These are phyloP conservation scores for Stentor roeselii DNA, from an alignment of 73 alveolate species.

Conservation along the genomic window DNA sequence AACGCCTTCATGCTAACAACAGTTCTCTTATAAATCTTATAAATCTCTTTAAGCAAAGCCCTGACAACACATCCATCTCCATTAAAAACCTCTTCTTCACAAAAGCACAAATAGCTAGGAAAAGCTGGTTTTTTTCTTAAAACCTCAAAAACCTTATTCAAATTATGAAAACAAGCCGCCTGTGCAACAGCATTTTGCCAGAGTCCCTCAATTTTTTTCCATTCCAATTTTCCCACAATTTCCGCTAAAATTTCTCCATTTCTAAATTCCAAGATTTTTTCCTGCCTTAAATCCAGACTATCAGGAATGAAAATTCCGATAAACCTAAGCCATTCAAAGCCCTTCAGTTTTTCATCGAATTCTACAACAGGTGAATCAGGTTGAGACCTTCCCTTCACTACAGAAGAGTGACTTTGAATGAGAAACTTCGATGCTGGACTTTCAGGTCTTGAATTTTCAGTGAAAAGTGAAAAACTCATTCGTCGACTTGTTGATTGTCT, in stretches of 20 bases:
- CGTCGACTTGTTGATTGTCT: neutral
- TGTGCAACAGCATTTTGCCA: neutral
- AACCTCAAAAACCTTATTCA: neutral
- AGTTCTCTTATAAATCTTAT: neutral
- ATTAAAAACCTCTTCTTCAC: neutral
- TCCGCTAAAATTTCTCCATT: neutral
- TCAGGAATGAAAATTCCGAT: neutral
- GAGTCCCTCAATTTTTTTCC: neutral
- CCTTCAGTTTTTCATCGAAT: too few species aligned
- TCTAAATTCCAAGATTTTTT: neutral
- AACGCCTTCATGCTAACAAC: too few species aligned
- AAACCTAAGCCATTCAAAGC: neutral
- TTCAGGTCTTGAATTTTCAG: neutral
- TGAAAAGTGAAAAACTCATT: neutral
- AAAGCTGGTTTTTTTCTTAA: neutral
- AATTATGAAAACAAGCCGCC: neutral
- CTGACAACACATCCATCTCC: neutral
- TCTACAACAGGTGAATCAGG: too few species aligned
- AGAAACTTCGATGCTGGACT: neutral
- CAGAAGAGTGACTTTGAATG: neutral
- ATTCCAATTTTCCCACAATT: neutral
- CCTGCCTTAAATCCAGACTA: neutral
- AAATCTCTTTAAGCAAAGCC: neutral
- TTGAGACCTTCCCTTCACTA: neutral
- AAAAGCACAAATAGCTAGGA: neutral